These are phyloP conservation scores for Candida suzukii DNA, from an alignment of 805 yeast species.

Conservation along the genomic window DNA sequence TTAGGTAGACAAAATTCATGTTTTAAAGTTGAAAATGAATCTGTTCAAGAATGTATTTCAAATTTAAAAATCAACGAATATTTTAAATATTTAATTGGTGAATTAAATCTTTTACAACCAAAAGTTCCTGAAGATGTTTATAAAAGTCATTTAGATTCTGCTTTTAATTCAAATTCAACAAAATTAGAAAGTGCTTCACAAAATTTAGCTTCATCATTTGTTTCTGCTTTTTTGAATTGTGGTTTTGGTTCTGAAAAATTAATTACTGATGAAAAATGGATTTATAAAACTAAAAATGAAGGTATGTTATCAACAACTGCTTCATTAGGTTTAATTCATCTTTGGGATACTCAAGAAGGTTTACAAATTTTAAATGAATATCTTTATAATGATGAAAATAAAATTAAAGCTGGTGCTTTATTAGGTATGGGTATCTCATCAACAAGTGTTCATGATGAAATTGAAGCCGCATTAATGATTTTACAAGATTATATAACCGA, in stretches of 20 bases:
- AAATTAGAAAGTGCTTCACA: constrained; percentile 88
- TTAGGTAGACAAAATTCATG: constrained; percentile 82
- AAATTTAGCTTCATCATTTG: constrained; percentile 91
- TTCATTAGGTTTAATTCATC: constrained; percentile 78
- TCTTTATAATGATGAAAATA: constrained; percentile 76
- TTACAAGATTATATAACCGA: constrained; percentile 62
- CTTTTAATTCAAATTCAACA: constrained; percentile 38
- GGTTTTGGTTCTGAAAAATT: constrained; percentile 88
- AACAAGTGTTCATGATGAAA: constrained; percentile 91
- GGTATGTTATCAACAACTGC: constrained; percentile 94
- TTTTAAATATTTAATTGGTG: constrained; percentile 74
- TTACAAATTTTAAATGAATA: constrained; percentile 85
- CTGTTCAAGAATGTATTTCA: constrained; percentile 78
- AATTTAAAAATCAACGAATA: constrained; percentile 74
- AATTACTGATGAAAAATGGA: constrained; percentile 71
- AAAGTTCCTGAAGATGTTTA: constrained; percentile 93
- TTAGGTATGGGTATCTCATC: constrained; percentile 92
- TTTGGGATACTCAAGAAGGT: constrained; percentile 89
- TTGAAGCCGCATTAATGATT: constrained; percentile 84
- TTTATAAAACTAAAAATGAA: constrained; percentile 82
- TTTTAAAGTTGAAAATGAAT: constrained; percentile 60
- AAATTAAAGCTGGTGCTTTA: constrained; percentile 92
- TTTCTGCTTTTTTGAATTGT: constrained; percentile 82
- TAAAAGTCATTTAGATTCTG: constrained; percentile 79
- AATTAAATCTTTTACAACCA: constrained; percentile 82